Conservation (phyloP, 257 asterid genomes). For the Paraleonurus japonicus region DNA sequence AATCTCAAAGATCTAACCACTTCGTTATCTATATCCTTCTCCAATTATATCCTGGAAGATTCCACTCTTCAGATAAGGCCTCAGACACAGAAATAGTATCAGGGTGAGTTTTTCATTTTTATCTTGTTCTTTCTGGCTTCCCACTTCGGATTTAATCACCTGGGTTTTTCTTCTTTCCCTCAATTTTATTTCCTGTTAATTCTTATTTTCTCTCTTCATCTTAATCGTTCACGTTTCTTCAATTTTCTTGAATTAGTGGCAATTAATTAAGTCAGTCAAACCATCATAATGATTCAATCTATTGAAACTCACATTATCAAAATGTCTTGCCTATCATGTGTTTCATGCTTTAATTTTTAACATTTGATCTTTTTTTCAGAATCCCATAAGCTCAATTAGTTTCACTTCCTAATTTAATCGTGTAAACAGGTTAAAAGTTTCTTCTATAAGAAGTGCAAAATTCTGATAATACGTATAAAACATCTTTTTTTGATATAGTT, state of each 20-base stretch:
- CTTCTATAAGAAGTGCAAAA: neutral
- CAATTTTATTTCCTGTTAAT: neutral
- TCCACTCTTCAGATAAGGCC: constrained; percentile 30
- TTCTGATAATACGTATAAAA: neutral
- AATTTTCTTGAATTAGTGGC: neutral
- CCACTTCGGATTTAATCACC: neutral
- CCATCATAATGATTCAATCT: neutral
- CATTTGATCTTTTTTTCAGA: neutral
- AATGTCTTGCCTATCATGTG: constrained; percentile 8
- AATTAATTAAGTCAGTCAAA: constrained; percentile 20
- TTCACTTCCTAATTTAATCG: neutral
- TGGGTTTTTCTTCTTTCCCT: neutral
- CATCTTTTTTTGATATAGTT: neutral
- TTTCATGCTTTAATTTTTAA: neutral
- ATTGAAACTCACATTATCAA: neutral
- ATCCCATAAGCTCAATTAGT: neutral
- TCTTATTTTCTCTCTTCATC: neutral
- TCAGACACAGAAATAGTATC: neutral
- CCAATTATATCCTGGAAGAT: constrained; percentile 8
- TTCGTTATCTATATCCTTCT: neutral
- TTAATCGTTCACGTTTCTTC: constrained; percentile 17
- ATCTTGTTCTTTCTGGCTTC: constrained; percentile 3
- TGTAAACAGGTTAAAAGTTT: neutral
- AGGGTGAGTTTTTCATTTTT: constrained; percentile 14
- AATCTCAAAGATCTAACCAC: neutral